A percentile compares a stretch with the other conserved stretches of the same genome.
Evolutionary conservation across 352 stramenopile genomes (phyloP).

Genomic region (Peronospora belbahrii): DNA sequence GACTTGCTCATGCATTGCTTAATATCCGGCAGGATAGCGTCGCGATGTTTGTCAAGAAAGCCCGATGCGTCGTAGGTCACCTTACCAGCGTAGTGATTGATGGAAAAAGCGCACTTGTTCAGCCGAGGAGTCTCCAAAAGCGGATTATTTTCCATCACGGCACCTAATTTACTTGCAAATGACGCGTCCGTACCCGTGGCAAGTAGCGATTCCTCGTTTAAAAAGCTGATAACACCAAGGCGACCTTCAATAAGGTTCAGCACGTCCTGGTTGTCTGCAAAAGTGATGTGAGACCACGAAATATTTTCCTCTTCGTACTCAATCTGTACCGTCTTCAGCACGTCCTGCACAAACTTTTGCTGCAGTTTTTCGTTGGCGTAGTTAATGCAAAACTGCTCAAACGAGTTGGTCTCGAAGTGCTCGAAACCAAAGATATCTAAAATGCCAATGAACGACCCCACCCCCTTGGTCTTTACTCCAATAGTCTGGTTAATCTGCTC

Average conservation of each 20-base stretch:
- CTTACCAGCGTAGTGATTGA: conserved; percentile 84
- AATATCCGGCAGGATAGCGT: conserved; percentile 78
- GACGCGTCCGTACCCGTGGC: conserved; percentile 75
- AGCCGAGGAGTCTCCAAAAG: conserved; percentile 76
- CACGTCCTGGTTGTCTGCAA: conserved; percentile 88
- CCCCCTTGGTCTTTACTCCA: conserved; percentile 41
- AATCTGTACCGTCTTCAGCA: conserved; percentile 89
- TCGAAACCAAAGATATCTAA: conserved; percentile 92
- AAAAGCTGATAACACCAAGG: conserved; percentile 81
- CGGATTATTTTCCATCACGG: conserved; percentile 84
- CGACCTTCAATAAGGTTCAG: conserved; percentile 87
- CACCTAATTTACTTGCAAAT: conserved; percentile 85
- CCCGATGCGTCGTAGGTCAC: conserved; percentile 77
- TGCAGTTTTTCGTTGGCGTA: conserved; percentile 91
- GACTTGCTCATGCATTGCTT: conserved; percentile 81
- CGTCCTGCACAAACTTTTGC: conserved; percentile 82
- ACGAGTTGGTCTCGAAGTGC: conserved; percentile 87
- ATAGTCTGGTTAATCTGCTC: conserved; percentile 90
- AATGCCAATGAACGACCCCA: conserved; percentile 85
- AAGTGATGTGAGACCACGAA: conserved; percentile 85
- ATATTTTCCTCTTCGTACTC: conserved; percentile 91
- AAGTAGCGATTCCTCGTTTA: conserved; percentile 87
- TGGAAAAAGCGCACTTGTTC: conserved; percentile 76
- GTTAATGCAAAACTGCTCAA: conserved; percentile 92
- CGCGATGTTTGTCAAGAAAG: conserved; percentile 82